Conservation (phyloP, 2,329 filamentous ascomycete genomes). For the Sporothrix mexicana region DNA sequence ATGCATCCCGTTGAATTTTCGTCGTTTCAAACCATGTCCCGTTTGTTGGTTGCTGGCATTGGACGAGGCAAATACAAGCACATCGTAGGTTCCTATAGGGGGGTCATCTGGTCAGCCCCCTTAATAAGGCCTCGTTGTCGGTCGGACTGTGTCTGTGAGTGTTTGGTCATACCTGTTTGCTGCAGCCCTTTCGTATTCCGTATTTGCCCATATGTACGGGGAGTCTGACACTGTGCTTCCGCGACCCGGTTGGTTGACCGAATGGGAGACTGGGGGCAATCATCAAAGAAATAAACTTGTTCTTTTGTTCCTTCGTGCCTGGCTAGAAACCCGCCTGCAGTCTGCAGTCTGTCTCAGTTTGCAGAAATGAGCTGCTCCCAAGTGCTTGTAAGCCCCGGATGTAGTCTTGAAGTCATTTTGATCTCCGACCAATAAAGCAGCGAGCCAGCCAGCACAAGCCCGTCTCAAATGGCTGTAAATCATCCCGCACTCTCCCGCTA, state of each 20-base stretch:
- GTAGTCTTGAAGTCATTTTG: not conserved
- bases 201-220: not conserved
- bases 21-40: not conserved
- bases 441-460: slow-evolving; percentile 3
- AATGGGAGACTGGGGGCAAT: not conserved
- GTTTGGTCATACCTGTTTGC: not conserved
- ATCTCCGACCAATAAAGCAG: not conserved
- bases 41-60: not conserved
- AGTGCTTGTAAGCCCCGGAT: not conserved
- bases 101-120: slow-evolving; percentile 19
- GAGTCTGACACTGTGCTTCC: not conserved
- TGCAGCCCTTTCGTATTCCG: not conserved
- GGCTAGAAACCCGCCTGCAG: not conserved
- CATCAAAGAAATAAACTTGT: not conserved
- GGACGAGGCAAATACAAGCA: not conserved
- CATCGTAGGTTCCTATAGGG: not conserved
- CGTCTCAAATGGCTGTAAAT: not conserved
- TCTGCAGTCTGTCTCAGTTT: not conserved
- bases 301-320: slow-evolving; percentile 8
- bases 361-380: not conserved
- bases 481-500: slow-evolving; percentile 22
- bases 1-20: slow-evolving; percentile 15
- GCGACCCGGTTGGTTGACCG: not conserved
- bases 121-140: slow-evolving; percentile 15
- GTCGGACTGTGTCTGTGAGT: not conserved